Conservation (phyloP, 2,329 filamentous ascomycete genomes). For the Fusarium sp. region DNA sequence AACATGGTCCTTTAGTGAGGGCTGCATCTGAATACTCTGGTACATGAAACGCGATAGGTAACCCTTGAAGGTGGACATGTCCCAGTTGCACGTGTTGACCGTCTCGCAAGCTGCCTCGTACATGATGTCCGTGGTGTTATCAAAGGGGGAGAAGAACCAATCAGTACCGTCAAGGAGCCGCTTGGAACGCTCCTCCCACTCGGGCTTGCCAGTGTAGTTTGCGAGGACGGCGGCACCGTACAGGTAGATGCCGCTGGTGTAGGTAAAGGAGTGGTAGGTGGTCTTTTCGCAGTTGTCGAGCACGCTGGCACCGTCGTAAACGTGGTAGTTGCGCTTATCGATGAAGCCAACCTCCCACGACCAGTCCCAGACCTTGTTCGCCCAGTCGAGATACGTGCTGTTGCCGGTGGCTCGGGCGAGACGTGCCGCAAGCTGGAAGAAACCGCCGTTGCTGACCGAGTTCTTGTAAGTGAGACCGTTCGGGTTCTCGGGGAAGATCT, state of each 20-base stretch:
- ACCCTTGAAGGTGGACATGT: constrained; percentile 77
- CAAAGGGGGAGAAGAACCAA: constrained; percentile 66
- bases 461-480: constrained; percentile 88
- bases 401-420: constrained; percentile 78
- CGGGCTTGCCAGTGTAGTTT: constrained; percentile 66
- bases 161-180: constrained; percentile 64
- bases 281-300: constrained; percentile 64
- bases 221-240: constrained; percentile 74
- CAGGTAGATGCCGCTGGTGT: constrained; percentile 74
- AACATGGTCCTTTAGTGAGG: constrained; percentile 63
- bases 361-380: constrained; percentile 76
- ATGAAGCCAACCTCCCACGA: constrained; percentile 68
- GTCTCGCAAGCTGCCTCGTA: constrained; percentile 75
- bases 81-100: constrained; percentile 66
- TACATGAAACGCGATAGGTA: constrained; percentile 75
- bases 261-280: constrained; percentile 71
- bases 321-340: constrained; percentile 59
- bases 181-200: constrained; percentile 66
- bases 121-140: constrained; percentile 70
- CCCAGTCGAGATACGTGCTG: constrained; percentile 75
- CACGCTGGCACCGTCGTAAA: constrained; percentile 73
- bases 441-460: constrained; percentile 82
- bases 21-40: constrained; percentile 67
- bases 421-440: constrained; percentile 84
- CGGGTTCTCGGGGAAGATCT: constrained; percentile 80